Evolutionary conservation across 2,329 filamentous ascomycete genomes (phyloP).

Genomic region (Pochonia chlamydosporia): DNA sequence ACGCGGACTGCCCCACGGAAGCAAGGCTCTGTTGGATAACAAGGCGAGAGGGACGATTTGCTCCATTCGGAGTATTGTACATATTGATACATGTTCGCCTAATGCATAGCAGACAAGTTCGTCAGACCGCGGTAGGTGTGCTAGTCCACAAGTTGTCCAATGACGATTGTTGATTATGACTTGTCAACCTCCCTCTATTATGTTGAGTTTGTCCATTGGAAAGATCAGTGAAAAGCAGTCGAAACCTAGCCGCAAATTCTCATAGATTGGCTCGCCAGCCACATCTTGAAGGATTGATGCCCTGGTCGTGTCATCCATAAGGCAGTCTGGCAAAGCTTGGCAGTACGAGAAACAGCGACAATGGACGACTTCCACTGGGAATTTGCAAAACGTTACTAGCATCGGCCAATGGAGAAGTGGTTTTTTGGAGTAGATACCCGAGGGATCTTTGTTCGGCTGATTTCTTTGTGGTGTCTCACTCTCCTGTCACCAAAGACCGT

Average conservation of each 20-base stretch:
- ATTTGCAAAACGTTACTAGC: conserved; percentile 3
- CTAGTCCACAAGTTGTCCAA: neutral
- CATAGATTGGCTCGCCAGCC: neutral
- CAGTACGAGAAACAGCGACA: neutral
- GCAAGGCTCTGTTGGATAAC: neutral
- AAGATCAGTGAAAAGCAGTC: neutral
- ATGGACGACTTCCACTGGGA: neutral
- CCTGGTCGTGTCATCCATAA: neutral
- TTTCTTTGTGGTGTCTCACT: too few relatives aligned
- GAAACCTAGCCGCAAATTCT: neutral
- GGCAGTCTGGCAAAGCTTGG: neutral
- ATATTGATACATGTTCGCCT: neutral
- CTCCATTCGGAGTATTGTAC: neutral
- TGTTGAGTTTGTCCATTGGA: neutral
- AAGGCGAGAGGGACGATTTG: neutral
- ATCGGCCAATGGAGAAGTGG: neutral
- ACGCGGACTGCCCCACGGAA: conserved; percentile 5
- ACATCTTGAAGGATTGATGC: neutral
- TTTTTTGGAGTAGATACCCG: neutral
- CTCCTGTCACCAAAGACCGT: too few relatives aligned
- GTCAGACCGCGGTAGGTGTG: neutral
- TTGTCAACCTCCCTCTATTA: neutral
- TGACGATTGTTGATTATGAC: neutral
- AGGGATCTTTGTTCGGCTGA: too few relatives aligned
- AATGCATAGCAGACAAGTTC: too few relatives aligned